Base-by-base conservation (phyloP, 75 land plant genomes). In the Pinus albicaulis region DNA sequence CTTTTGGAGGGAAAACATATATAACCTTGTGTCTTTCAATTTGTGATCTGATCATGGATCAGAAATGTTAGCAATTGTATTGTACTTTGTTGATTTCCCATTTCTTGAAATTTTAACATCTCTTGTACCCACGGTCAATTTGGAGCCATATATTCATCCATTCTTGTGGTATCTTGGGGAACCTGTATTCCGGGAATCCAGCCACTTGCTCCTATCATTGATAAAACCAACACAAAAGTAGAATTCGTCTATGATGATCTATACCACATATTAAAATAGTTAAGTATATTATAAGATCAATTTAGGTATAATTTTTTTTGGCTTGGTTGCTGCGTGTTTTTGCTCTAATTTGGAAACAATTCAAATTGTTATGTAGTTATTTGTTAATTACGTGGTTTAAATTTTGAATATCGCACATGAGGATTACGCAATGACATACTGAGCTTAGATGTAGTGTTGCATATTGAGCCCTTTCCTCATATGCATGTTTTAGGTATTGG, bases 401-500 rank as follows among this genome's bases (percentile, higher is more conserved):
- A 44, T 44, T 34, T 66, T 6, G 17, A 44, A n/a, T 66, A 20
- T 19, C 28, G 2, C n/a, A 19, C 71, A 38, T 4, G 13, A 63
- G 26, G 36, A 63, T 63, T 62, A 63, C 31, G 66, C 20, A 0
- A 63, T 63, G 71, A 19, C n/a, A 20, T 5, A 38, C 38, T 38
- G 17, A 6, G 10, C 34, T 71, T 38, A 44, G 25, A 7, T 72
- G 31, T 23, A 71, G 25, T 36, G 16, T 3, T 53, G 3, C 41
- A 73, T 22, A 55, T 16, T 73, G 55, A 63, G 7, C 11, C 5
- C 7, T 6, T 10, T 66, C 22, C 70, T 66, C 4, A 73, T 73
- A 10, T 59, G 25, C 34, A 19, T 7, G 34, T 15, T 71, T 5
- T 62, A 85, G 87, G 87, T 61, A 85, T 85, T 76, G 87, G 87